Percentiles rank a stretch among this genome's conserved stretches.
Conservation (phyloP, 176 grass and related monocot species). For the Carex scoparia region DNA sequence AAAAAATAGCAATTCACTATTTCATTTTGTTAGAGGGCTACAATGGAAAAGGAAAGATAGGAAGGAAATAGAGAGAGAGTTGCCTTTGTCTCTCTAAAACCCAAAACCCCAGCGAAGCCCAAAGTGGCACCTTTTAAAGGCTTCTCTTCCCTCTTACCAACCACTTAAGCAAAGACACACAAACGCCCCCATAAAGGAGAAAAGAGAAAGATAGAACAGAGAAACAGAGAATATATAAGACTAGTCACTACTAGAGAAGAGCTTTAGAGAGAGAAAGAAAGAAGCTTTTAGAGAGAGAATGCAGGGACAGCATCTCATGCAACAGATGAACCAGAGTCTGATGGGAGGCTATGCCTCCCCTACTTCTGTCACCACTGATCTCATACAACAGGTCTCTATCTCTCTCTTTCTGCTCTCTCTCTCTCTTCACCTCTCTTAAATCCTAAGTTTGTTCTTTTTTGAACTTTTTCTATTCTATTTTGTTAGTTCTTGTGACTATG, state of each 20-base stretch:
- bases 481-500: constrained; percentile 10
- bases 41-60: not conserved
- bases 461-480: not conserved
- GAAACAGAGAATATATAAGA: constrained; percentile 23
- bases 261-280: constrained; percentile 18
- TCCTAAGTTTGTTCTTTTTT: not conserved
- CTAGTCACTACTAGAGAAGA: not conserved
- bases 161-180: constrained; percentile 33
- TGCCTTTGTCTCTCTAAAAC: constrained; percentile 21
- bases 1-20: not conserved
- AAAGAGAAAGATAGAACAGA: constrained; percentile 28
- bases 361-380: constrained; percentile 76
- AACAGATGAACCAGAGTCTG: constrained; percentile 88
- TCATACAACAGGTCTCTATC: constrained; percentile 79
- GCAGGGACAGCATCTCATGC: constrained; percentile 93
- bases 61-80: not conserved
- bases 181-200: constrained; percentile 20
- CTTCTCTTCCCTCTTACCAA: constrained; percentile 5
- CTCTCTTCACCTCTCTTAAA: not conserved
- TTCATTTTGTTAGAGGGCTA: not conserved
- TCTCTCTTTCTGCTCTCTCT: constrained; percentile 12
- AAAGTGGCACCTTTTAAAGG: constrained; percentile 16
- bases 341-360: constrained; percentile 82
- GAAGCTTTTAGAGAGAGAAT: constrained; percentile 31
- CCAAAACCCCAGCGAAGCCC: constrained; percentile 40